phyloP scores from a whole-genome alignment of 2,329 filamentous ascomycete species.

The Aspergillus sp. region DNA sequence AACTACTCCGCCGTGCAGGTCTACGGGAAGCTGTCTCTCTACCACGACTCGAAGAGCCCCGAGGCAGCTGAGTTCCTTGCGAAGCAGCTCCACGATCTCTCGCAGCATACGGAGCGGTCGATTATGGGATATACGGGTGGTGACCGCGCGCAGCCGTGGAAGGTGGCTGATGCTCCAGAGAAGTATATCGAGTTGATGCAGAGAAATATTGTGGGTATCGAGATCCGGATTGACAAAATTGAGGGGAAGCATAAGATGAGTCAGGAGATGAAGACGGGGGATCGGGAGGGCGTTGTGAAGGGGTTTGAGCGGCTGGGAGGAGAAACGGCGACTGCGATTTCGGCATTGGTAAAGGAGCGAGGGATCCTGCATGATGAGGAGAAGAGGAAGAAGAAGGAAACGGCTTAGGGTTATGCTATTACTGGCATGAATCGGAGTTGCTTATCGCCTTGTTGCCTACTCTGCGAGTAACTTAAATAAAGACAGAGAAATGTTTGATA shows the following conservation, averaged over 20 bases:
- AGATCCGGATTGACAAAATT: conserved; percentile 56
- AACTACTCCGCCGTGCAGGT: conserved; percentile 67
- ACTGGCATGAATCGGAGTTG: too few relatives aligned
- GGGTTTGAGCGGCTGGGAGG: conserved; percentile 52
- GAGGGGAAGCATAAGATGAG: conserved; percentile 69
- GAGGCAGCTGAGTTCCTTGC: conserved; percentile 54
- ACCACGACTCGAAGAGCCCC: conserved; percentile 49
- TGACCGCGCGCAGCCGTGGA: conserved; percentile 57
- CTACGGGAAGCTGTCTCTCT: conserved; percentile 59
- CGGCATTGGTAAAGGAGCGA: not conserved
- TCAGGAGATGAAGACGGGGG: conserved; percentile 57
- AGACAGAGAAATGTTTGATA: too few relatives aligned
- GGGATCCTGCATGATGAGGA: not conserved
- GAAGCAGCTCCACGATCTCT: conserved; percentile 42
- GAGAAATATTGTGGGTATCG: conserved; percentile 61
- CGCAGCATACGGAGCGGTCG: conserved; percentile 50
- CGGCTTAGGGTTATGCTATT: too few relatives aligned
- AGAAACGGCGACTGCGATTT: not conserved
- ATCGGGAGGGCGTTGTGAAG: conserved; percentile 57
- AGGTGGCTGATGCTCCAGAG: conserved; percentile 59
- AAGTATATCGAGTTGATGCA: conserved; percentile 58
- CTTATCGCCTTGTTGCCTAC: too few relatives aligned
- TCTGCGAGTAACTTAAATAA: too few relatives aligned
- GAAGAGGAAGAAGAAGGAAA: too few relatives aligned
- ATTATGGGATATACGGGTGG: conserved; percentile 58